A percentile compares a stretch with the other conserved stretches of the same genome.
These are phyloP conservation scores for Colletotrichum plurivorum DNA, from an alignment of 2,329 filamentous ascomycete species.

Conservation along the genomic window DNA sequence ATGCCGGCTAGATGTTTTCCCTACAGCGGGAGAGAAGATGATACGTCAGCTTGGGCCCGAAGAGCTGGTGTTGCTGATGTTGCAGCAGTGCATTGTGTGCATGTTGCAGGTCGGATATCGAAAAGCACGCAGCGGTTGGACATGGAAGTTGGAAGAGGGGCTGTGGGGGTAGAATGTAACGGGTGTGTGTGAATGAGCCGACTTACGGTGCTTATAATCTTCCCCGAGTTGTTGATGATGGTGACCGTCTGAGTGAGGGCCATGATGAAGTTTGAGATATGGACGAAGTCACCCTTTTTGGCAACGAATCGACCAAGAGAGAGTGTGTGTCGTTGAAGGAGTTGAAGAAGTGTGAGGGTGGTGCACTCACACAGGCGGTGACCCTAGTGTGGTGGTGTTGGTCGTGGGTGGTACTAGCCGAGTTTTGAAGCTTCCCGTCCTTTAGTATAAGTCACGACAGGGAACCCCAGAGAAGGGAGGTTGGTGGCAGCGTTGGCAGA, in stretches of 20 bases:
- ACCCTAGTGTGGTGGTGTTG: slow-evolving; percentile 25
- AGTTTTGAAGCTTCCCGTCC: slow-evolving; percentile 29
- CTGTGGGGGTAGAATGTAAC: slow-evolving; percentile 30
- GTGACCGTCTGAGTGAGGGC: slow-evolving; percentile 80
- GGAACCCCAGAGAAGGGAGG: slow-evolving; percentile 26
- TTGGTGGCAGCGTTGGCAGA: slow-evolving; percentile 29
- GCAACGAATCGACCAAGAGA: slow-evolving; percentile 6
- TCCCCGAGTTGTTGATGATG: slow-evolving; percentile 91
- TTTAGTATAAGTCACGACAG: slow-evolving; percentile 34
- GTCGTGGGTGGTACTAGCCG: slow-evolving; percentile 18
- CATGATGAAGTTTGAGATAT: slow-evolving; percentile 47
- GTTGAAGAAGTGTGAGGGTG: slow-evolving; percentile 15
- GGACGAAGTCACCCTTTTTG: slow-evolving; percentile 11
- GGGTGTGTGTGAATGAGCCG: slow-evolving; percentile 9
- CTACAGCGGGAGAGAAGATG: slow-evolving; percentile 58
- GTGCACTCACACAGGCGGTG: slow-evolving; percentile 33
- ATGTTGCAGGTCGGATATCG: slow-evolving; percentile 25
- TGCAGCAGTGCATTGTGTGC: slow-evolving; percentile 14
- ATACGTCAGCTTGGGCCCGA: slow-evolving; percentile 32
- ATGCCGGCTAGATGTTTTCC: slow-evolving; percentile 91
- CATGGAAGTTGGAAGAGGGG: slow-evolving; percentile 32
- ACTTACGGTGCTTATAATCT: slow-evolving; percentile 88
- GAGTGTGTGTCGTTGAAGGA: slow-evolving; percentile 1
- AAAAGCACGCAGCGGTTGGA: slow-evolving; percentile 18
- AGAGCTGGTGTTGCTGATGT: slow-evolving; percentile 1